Conservation (phyloP, 2,329 filamentous ascomycete genomes). For the Beauveria sp. region DNA sequence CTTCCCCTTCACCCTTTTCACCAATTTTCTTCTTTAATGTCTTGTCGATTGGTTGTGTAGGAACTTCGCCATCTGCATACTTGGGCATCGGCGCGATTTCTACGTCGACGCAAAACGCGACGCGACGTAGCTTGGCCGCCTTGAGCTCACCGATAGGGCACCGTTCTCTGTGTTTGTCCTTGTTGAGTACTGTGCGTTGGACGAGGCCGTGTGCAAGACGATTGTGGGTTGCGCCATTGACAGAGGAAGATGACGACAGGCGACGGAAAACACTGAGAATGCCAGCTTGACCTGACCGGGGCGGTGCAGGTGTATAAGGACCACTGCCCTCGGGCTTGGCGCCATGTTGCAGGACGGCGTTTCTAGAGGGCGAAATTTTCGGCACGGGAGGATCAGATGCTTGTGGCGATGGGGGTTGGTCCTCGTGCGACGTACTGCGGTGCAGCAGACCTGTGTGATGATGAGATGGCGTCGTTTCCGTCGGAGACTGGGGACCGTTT, state of each 20-base stretch:
- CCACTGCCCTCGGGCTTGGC: slow-evolving; percentile 49
- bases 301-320: slow-evolving; percentile 68
- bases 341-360: slow-evolving; percentile 52
- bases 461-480: slow-evolving; percentile 14
- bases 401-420: slow-evolving; percentile 24
- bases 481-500: slow-evolving; percentile 19
- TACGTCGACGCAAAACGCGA: slow-evolving; percentile 94
- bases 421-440: slow-evolving; percentile 23
- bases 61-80: slow-evolving; percentile 56
- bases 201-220: slow-evolving; percentile 57
- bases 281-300: slow-evolving; percentile 58
- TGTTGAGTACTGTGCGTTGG: slow-evolving; percentile 73
- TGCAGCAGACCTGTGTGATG: slow-evolving; percentile 10
- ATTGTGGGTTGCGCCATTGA: slow-evolving; percentile 16
- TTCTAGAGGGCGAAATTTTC: slow-evolving; percentile 43
- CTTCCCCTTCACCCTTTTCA: slow-evolving; percentile 67
- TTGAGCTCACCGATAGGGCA: slow-evolving; percentile 74
- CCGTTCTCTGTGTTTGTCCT: slow-evolving; percentile 71
- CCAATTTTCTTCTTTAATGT: slow-evolving; percentile 51
- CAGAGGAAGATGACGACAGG: slow-evolving; percentile 60
- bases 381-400: slow-evolving; percentile 35
- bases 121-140: slow-evolving; percentile 71
- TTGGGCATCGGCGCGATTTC: slow-evolving; percentile 86
- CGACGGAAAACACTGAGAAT: slow-evolving; percentile 79
- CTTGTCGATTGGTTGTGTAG: slow-evolving; percentile 15